phyloP scores from a whole-genome alignment of 116 monocot genomes.

The Dioscorea cayenensis region DNA sequence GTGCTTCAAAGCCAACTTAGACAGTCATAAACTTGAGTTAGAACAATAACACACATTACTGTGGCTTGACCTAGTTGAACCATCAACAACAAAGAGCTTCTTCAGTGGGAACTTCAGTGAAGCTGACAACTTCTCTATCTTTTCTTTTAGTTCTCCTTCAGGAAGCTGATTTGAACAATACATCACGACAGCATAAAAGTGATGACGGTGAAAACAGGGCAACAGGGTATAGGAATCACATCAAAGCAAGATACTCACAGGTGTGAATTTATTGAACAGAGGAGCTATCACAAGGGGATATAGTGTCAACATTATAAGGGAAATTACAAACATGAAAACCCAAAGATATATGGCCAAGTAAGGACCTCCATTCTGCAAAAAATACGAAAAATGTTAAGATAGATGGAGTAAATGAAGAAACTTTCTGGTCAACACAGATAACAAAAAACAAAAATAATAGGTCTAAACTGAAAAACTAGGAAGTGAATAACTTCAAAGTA shows the following conservation, averaged over 20 bases:
- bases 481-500: neutral
- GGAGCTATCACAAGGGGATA: slow-evolving; percentile 94
- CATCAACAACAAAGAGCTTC: slow-evolving; percentile 98
- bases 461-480: neutral
- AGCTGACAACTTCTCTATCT: slow-evolving; percentile 81
- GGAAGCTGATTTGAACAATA: slow-evolving; percentile 63
- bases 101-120: slow-evolving; percentile 90
- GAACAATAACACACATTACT: slow-evolving; percentile 70
- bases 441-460: neutral
- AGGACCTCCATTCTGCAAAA: slow-evolving; percentile 86
- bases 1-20: neutral
- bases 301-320: slow-evolving; percentile 85
- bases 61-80: slow-evolving; percentile 95
- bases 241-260: slow-evolving; percentile 57
- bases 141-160: slow-evolving; percentile 76
- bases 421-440: neutral
- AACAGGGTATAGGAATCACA: neutral
- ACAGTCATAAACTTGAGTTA: neutral
- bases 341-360: slow-evolving; percentile 96
- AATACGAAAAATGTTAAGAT: neutral
- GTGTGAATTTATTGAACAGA: slow-evolving; percentile 93
- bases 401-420: neutral
- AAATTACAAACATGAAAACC: slow-evolving; percentile 87
- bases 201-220: neutral
- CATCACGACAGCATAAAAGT: neutral